Conservation (phyloP, 208 protist species). For the Naegleria fowleri region DNA sequence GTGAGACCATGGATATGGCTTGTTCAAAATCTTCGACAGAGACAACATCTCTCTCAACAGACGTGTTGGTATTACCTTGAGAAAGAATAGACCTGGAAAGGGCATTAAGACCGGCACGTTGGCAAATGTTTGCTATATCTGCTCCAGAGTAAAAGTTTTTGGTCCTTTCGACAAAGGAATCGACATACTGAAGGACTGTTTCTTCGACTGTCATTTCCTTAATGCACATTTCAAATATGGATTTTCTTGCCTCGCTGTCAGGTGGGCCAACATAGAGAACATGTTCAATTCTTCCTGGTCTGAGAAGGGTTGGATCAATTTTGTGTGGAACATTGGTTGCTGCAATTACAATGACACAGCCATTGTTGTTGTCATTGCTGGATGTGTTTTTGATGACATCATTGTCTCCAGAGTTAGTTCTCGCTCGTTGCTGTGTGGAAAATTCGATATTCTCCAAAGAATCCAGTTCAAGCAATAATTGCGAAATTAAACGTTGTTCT, state of each 20-base stretch:
- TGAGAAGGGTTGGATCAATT: conserved; percentile 39
- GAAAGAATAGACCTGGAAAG: background rate
- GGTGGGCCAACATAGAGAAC: conserved; percentile 36
- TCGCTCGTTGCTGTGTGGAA: background rate
- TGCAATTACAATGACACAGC: background rate
- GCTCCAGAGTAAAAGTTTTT: conserved; percentile 37
- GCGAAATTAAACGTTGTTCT: conserved; percentile 3
- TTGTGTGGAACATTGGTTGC: conserved; percentile 11
- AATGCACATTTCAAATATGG: conserved; percentile 37
- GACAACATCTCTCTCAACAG: background rate
- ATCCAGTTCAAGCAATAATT: background rate
- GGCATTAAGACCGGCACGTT: conserved; percentile 33
- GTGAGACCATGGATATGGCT: background rate
- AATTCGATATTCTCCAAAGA: background rate
- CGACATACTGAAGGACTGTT: background rate
- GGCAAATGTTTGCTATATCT: conserved; percentile 39
- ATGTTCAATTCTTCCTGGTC: conserved; percentile 40
- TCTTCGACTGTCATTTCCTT: background rate
- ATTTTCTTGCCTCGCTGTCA: conserved; percentile 16
- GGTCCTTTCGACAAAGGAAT: background rate
- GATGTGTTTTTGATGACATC: no score
- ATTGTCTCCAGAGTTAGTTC: background rate
- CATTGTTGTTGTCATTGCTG: background rate
- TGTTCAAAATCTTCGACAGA: conserved; percentile 1
- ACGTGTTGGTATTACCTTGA: background rate